Conservation (phyloP, 192 early-diverging fungal species). For the Coemansia sp. region DNA sequence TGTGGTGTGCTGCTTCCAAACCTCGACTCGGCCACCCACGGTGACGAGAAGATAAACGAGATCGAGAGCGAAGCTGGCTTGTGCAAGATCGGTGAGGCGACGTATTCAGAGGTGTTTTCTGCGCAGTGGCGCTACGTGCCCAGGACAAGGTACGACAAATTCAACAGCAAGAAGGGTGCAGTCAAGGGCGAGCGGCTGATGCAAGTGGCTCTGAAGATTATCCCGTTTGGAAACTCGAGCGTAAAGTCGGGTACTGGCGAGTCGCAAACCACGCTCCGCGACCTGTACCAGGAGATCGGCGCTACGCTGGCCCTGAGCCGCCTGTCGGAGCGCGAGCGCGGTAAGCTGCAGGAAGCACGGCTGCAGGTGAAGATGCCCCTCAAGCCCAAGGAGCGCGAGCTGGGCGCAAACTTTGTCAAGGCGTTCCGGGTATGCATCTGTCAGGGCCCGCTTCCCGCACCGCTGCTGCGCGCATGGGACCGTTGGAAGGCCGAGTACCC, state of each 20-base stretch:
- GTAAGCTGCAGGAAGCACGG: slow-evolving; percentile 35
- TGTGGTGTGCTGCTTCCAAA: slow-evolving; percentile 41
- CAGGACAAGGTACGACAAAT: slow-evolving; percentile 42
- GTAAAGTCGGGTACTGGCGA: slow-evolving; percentile 47
- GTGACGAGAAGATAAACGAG: slow-evolving; percentile 32
- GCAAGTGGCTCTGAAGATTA: slow-evolving; percentile 74
- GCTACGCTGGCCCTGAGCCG: slow-evolving; percentile 56
- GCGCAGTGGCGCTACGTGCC: slow-evolving; percentile 49
- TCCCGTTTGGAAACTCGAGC: slow-evolving; percentile 65
- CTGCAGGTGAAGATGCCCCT: slow-evolving; percentile 43
- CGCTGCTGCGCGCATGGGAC: slow-evolving; percentile 73
- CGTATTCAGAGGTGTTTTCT: slow-evolving; percentile 79
- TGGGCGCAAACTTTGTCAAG: slow-evolving; percentile 51
- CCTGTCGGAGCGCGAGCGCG: slow-evolving; percentile 48
- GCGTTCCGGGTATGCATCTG: slow-evolving; percentile 64
- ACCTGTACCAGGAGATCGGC: slow-evolving; percentile 64
- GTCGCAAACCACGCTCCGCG: slow-evolving; percentile 53
- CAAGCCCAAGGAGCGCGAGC: slow-evolving; percentile 38
- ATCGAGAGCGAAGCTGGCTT: slow-evolving; percentile 41
- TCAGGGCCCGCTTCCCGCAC: slow-evolving; percentile 63
- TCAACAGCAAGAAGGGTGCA: slow-evolving; percentile 38
- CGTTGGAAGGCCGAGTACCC: slow-evolving; percentile 57
- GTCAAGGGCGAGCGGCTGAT: slow-evolving; percentile 50
- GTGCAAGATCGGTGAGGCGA: slow-evolving; percentile 82
- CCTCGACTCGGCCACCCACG: slow-evolving; percentile 13